Evolutionary conservation across 208 protist genomes (phyloP).

Genomic region (Blastocrithidia nonstop): DNA sequence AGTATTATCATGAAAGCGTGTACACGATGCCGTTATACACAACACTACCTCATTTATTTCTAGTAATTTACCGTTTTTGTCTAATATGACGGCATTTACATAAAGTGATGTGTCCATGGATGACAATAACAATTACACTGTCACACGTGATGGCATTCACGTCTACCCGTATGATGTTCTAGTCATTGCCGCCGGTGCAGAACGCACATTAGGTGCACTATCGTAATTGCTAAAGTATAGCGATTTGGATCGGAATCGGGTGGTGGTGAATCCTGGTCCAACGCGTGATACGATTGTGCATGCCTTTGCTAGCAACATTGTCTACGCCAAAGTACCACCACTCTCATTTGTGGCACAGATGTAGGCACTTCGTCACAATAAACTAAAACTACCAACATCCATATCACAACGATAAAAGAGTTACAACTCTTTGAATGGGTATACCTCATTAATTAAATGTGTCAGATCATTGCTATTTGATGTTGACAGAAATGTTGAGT

Average conservation of each 20-base stretch:
- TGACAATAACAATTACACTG: conserved; percentile 10
- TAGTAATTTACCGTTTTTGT: too few relatives aligned
- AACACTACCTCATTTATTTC: too few relatives aligned
- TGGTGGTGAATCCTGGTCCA: conserved; percentile 68
- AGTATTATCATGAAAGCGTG: too few relatives aligned
- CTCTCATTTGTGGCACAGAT: conserved; percentile 32
- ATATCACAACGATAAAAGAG: not conserved
- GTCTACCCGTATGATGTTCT: conserved; percentile 64
- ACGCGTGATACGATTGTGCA: conserved; percentile 57
- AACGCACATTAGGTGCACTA: conserved; percentile 27
- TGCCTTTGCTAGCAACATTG: conserved; percentile 39
- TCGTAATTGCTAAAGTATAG: conserved; percentile 5
- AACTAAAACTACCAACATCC: not conserved
- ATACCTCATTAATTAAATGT: too few relatives aligned
- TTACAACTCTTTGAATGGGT: too few relatives aligned
- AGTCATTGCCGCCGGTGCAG: conserved; percentile 52
- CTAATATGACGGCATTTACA: too few relatives aligned
- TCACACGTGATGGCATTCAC: conserved; percentile 12
- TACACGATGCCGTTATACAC: too few relatives aligned
- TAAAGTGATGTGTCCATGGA: not conserved
- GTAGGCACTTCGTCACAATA: conserved; percentile 9
- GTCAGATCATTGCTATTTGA: too few relatives aligned
- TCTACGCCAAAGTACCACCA: conserved; percentile 73
- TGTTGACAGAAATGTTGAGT: too few relatives aligned
- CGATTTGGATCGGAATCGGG: conserved; percentile 41